phyloP scores from a whole-genome alignment of 176 grass and related monocot species.

The Oropetium thomaeum region DNA sequence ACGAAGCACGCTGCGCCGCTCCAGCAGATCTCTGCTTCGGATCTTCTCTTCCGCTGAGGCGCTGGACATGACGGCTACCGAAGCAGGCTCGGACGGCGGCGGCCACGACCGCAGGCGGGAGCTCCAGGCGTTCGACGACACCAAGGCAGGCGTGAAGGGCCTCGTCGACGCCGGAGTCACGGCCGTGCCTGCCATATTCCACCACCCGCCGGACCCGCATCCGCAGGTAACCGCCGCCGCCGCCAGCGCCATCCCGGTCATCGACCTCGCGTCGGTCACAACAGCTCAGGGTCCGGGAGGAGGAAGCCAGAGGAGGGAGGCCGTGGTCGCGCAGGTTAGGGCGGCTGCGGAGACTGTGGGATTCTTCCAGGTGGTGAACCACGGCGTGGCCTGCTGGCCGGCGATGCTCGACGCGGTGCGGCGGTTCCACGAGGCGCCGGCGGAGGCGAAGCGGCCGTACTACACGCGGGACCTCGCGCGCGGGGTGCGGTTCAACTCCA shows the following conservation, averaged over 20 bases:
- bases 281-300: too few relatives aligned
- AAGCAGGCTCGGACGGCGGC: not conserved
- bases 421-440: not conserved
- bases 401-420: not conserved
- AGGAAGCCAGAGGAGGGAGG: too few relatives aligned
- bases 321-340: not conserved
- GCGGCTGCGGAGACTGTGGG: not conserved
- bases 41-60: not conserved
- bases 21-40: not conserved
- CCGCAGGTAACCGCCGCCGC: too few relatives aligned
- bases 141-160: conserved; percentile 6
- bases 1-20: not conserved
- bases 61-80: not conserved
- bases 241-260: not conserved
- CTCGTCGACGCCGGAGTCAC: conserved; percentile 1
- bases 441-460: not conserved
- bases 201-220: conserved; percentile 2
- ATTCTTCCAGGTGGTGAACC: too few relatives aligned
- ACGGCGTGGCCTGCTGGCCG: too few relatives aligned
- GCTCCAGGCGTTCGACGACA: conserved; percentile 26
- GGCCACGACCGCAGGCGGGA: conserved; percentile 26
- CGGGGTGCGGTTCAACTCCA: not conserved
- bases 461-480: not conserved
- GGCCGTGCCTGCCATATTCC: conserved; percentile 4
- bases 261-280: not conserved